Percentiles rank a stretch among this genome's conserved stretches.
phyloP scores from a whole-genome alignment of 2,329 filamentous ascomycete genomes.

The Drechmeria coniospora region DNA sequence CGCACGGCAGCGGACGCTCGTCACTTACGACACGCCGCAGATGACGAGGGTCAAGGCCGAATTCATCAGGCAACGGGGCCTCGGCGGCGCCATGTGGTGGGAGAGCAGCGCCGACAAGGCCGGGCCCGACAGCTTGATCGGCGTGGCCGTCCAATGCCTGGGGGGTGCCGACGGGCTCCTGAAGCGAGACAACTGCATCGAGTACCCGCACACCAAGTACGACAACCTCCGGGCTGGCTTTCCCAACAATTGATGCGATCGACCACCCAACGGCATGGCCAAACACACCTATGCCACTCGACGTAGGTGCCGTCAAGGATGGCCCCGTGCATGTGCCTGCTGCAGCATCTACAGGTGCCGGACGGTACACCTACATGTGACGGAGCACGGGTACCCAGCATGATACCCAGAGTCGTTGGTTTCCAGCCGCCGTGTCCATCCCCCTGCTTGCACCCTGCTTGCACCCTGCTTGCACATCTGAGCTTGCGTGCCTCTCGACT shows the following conservation, averaged over 20 bases:
- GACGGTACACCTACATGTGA: too few relatives aligned
- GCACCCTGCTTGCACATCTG: too few relatives aligned
- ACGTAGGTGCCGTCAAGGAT: too few relatives aligned
- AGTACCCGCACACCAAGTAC: slow-evolving; percentile 52
- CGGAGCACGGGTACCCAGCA: too few relatives aligned
- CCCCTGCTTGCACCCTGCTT: too few relatives aligned
- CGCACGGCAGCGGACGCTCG: slow-evolving; percentile 42
- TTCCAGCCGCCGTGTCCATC: too few relatives aligned
- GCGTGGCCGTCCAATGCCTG: slow-evolving; percentile 42
- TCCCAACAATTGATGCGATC: slow-evolving; percentile 21
- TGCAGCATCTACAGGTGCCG: too few relatives aligned
- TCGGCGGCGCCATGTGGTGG: slow-evolving; percentile 98
- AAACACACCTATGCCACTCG: too few relatives aligned
- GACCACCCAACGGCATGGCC: too few relatives aligned
- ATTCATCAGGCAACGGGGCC: slow-evolving; percentile 48
- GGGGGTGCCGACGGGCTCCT: slow-evolving; percentile 37
- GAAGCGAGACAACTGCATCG: slow-evolving; percentile 40
- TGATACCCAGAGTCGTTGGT: too few relatives aligned
- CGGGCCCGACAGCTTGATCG: slow-evolving; percentile 52
- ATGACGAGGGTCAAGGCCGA: slow-evolving; percentile 55
- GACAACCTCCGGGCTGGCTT: slow-evolving; percentile 51
- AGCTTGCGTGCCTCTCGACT: too few relatives aligned
- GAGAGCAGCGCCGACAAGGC: slow-evolving; percentile 67
- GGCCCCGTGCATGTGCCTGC: too few relatives aligned
- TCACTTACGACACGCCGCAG: slow-evolving; percentile 62